A percentile compares a stretch with the other conserved stretches of the same genome.
Evolutionary conservation across 108 stramenopile species (phyloP).

Genomic region (Nannochloropsis oceanica): DNA sequence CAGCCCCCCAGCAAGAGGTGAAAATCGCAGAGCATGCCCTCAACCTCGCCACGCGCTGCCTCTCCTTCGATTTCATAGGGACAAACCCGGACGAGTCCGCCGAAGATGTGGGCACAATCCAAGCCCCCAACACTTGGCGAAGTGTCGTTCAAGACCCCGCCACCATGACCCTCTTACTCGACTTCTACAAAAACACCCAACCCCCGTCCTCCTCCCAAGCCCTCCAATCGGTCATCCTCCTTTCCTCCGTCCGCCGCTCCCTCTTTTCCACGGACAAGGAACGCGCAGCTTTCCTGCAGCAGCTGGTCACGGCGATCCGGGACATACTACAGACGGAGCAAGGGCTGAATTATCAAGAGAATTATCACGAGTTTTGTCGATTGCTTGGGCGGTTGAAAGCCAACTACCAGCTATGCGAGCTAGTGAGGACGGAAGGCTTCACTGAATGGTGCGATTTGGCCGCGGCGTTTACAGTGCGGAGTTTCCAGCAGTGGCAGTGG

Average conservation of each 20-base stretch:
- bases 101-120: conserved; percentile 93
- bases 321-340: conserved; percentile 71
- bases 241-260: conserved; percentile 62
- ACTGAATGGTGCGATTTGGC: conserved; percentile 83
- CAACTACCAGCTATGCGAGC: conserved; percentile 87
- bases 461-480: conserved; percentile 72
- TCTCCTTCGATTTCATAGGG: conserved; percentile 94
- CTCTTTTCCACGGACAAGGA: conserved; percentile 88
- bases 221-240: conserved; percentile 77
- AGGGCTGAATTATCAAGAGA: conserved; percentile 84
- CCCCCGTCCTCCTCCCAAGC: conserved; percentile 61
- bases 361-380: conserved; percentile 95
- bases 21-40: conserved; percentile 68
- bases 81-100: conserved; percentile 94
- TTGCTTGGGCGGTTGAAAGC: conserved; percentile 86
- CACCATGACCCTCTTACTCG: conserved; percentile 71
- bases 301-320: conserved; percentile 64
- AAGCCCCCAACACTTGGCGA: conserved; percentile 86
- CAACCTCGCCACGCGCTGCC: conserved; percentile 61
- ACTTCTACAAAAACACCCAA: conserved; percentile 83
- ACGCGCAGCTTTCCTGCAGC: conserved; percentile 64
- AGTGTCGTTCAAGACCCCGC: conserved; percentile 62
- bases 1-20: conserved; percentile 47
- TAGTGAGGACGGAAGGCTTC: conserved; percentile 80
- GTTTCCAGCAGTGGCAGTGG: conserved; percentile 88